Evolutionary conservation across 78 protist species (phyloP), one percentile per base, ranked within the genome.

Genomic region (Cavenderia fasciculata): DNA sequence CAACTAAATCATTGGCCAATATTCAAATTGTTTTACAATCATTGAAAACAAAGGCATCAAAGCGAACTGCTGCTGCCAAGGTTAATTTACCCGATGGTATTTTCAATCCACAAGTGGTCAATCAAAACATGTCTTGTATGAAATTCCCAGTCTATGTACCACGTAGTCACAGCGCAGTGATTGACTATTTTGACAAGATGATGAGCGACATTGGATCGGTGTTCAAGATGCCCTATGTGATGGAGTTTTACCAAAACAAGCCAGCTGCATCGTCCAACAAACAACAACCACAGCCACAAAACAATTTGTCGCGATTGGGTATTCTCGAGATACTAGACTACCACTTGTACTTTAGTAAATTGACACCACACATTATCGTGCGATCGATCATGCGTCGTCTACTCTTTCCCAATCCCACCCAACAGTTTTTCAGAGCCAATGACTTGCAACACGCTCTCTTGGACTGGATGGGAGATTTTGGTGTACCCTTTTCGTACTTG

Each of bases 391-490:
- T 51, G 46, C 69, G 88, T 49, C 69, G 88, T 36, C 36, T 79
- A 52, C 36, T 79, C 40, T 79, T 79, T 43, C 88, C 88, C 18
- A 27, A 52, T 23, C 75, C 88, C 34, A 16, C 11, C 14, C 69
- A 57, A 18, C 33, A 40, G 40, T 79, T 79, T 31, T 79, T 79
- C 61, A 63, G 57, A 36, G 14, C 2, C 27, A 49, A 66, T 51
- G 16, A 62, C 23, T n/a, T 79, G 40, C 21, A 8, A 36, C 40
- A 34, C 25, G 47, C 88, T 11, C 31, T 79, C 44, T 5, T 61
- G 29, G 88, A 79, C 29, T 79, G 88, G 88, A 79, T 79, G 88
- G 29, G 46, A 40, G 47, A 62, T 7, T 79, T 79, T 79, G 88
- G 88, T 40, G 56, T 79, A 2, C 88, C 88, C 41, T 40, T 19